A percentile compares a stretch with the other conserved stretches of the same genome.
Evolutionary conservation across 1,284 basidiomycete species (phyloP).

Genomic region (Ganoderma resinaceum): DNA sequence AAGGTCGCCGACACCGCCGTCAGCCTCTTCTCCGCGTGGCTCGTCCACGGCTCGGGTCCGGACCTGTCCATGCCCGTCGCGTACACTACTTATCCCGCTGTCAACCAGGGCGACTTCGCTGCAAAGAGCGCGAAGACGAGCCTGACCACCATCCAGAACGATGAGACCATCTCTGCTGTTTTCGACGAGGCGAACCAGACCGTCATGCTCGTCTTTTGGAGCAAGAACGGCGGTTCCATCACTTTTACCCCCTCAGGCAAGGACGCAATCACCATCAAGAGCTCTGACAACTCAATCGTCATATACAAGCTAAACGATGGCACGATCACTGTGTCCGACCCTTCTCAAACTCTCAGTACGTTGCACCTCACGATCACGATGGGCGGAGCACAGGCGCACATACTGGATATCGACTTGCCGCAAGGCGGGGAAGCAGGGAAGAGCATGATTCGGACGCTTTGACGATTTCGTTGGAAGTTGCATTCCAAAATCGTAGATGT

Average conservation of each 20-base stretch:
- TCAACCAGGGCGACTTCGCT: slow-evolving; percentile 42
- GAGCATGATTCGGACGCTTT: slow-evolving; percentile 45
- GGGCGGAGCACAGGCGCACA: slow-evolving; percentile 39
- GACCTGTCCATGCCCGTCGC: slow-evolving; percentile 43
- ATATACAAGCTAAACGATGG: slow-evolving; percentile 51
- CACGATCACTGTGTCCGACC: slow-evolving; percentile 64
- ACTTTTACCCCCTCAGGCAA: slow-evolving; percentile 24
- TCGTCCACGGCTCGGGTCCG: slow-evolving; percentile 49
- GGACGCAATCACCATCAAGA: slow-evolving; percentile 43
- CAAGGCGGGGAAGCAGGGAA: slow-evolving; percentile 48
- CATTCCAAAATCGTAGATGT: neutral
- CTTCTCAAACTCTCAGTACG: slow-evolving; percentile 48
- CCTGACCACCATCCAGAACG: slow-evolving; percentile 48
- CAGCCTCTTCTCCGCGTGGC: slow-evolving; percentile 68
- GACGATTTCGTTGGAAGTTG: neutral
- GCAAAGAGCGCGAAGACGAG: slow-evolving; percentile 32
- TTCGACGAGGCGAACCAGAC: slow-evolving; percentile 40
- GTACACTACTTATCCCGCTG: slow-evolving; percentile 64
- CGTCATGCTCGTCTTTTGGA: slow-evolving; percentile 46
- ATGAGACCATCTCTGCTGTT: slow-evolving; percentile 43
- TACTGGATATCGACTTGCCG: slow-evolving; percentile 40
- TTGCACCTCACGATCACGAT: slow-evolving; percentile 42
- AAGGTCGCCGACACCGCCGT: slow-evolving; percentile 56
- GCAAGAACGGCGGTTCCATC: slow-evolving; percentile 36
- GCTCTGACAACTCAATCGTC: slow-evolving; percentile 49